Base-by-base conservation (phyloP, 2,329 filamentous ascomycete genomes). In the Dendryphion nanum region DNA sequence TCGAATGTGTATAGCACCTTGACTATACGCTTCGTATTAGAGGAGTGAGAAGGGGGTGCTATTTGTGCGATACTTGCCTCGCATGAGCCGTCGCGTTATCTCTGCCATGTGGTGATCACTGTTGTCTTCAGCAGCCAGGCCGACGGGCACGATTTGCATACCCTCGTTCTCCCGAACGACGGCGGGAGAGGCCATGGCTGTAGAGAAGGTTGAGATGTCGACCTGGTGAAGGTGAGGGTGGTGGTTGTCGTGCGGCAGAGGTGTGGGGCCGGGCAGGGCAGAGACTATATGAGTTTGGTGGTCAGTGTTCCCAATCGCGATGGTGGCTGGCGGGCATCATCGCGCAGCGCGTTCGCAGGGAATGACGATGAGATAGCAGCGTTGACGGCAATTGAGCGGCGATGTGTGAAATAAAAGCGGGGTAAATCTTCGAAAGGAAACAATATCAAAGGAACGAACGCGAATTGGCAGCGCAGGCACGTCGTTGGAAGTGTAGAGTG, bases 1-100 rank as follows among this genome's bases (percentile, higher is more conserved):
- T 97, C 90, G 69, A 97, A 96, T 20, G 89, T 95, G 69, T 97
- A 98, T 44, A 95, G 83, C 34, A 97, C 86, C 76, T 97, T 97
- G 67, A 97, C 90, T 95, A 66, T 48, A 48, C 20, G 38, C 13
- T 13, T 14, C 10, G n/a, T n/a, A n/a, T n/a, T n/a, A n/a, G n/a
- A n/a, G n/a, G n/a, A n/a, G n/a, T n/a, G n/a, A n/a, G n/a, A n/a
- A n/a, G n/a, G n/a, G n/a, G n/a, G n/a, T n/a, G n/a, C n/a, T n/a
- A n/a, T n/a, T n/a, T n/a, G n/a, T n/a, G n/a, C 10, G n/a, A 35
- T 41, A 46, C 63, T 57, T 64, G 66, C 67, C 67, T 68, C 72
- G 68, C 73, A 76, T 75, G 31, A 68, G 64, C 38, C 65, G 57
- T 44, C 55, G 59, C 30, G 64, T 61, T 38, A 67, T 66, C 29